Base-by-base conservation (phyloP, 1,284 basidiomycete genomes). In the Coniferiporia weirii region DNA sequence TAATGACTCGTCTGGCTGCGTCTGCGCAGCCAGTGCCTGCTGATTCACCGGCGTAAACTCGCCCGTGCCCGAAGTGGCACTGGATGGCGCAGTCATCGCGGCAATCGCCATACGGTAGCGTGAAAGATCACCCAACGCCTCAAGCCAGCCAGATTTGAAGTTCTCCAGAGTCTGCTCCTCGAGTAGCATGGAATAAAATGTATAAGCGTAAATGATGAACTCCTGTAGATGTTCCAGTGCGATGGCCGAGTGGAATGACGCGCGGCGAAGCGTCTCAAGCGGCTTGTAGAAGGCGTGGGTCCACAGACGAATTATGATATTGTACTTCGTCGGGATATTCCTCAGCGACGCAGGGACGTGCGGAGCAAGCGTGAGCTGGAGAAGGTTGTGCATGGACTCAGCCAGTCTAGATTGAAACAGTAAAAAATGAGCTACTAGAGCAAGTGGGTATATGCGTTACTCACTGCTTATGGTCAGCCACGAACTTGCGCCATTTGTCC, bases 41-140 rank as follows among this genome's bases (percentile, higher is more conserved):
- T 5, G 78, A 78, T 54, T 79, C 77, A 6, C 73, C 62, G 0
- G 85, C 82, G 40, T 84, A 76, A 1, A 74, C 60, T 12, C 73
- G 71, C 19, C 73, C 65, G 64, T 72, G 66, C 17, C 40, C n/a
- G 48, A 20, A 40, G 47, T 27, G 15, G 54, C 35, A 49, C 17
- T 48, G 15, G 56, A 73, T 64, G 65, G 71, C 66, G 66, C 76
- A 70, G 72, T 70, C 76, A 87, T 81, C 35, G 82, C 82, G 38
- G 84, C 91, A n/a, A 97, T 91, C 2, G 90, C 89, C 92, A 98
- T 96, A 52, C 92, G 83, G 70, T 97, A 98, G 32, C 95, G 80
- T 0, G 96, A 95, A 36, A 99, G 81, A 72, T 98, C 95, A 22
- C 96, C 96, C 12, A 99, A 84, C 4, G 95, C 93, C 71, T 99